A percentile compares a stretch with the other conserved stretches of the same genome.
These are phyloP conservation scores for Gossypium armourianum DNA, from an alignment of 441 rosid genomes.

Conservation along the genomic window DNA sequence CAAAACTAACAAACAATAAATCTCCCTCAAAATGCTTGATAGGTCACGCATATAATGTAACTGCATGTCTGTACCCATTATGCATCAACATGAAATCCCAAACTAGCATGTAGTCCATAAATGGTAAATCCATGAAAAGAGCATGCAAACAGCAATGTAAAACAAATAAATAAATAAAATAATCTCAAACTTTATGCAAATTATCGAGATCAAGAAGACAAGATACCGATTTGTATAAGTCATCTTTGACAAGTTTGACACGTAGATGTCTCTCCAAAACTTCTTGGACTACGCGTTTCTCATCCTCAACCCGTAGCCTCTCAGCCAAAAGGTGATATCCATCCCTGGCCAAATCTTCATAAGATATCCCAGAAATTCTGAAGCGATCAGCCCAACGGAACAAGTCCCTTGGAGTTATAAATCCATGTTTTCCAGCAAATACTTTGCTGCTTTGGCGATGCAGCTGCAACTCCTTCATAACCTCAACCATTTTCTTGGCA, in stretches of 20 bases:
- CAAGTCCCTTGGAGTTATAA: constrained; percentile 88
- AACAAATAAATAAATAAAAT: neutral
- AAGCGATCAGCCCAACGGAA: constrained; percentile 95
- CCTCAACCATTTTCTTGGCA: constrained; percentile 76
- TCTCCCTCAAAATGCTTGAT: neutral
- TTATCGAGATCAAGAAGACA: neutral
- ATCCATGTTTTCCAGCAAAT: constrained; percentile 98
- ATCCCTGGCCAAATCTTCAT: constrained; percentile 82
- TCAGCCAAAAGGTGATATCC: constrained; percentile 92
- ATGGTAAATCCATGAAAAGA: neutral
- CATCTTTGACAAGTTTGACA: constrained; percentile 46
- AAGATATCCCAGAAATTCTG: constrained; percentile 49
- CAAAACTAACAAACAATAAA: constrained; percentile 3
- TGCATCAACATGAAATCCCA: neutral
- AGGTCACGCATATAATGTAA: neutral
- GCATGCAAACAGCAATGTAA: constrained; percentile 1
- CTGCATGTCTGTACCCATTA: constrained; percentile 6
- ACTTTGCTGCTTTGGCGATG: constrained; percentile 87
- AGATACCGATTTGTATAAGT: constrained; percentile 58
- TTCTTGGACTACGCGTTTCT: constrained; percentile 69
- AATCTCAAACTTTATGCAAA: neutral
- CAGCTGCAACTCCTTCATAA: constrained; percentile 89
- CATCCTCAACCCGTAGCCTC: constrained; percentile 79
- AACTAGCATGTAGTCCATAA: neutral
- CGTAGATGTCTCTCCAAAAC: constrained; percentile 65